These are phyloP conservation scores for Lentinula lateritia DNA, from an alignment of 768 basidiomycete genomes.

Conservation along the genomic window DNA sequence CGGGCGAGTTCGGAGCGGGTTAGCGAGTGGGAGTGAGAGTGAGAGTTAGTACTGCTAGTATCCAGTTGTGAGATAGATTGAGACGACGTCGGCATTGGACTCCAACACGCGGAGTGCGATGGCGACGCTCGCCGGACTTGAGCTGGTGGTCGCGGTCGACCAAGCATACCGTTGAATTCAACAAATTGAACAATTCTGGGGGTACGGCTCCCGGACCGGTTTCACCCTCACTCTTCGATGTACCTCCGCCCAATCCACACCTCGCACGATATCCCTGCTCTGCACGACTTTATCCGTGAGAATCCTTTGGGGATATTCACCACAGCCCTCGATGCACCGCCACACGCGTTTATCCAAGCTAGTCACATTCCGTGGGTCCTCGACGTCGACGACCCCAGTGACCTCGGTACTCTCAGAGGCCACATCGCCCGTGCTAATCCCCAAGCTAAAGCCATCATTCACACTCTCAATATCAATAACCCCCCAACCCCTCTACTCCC, in stretches of 20 bases:
- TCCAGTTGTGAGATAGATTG: no score
- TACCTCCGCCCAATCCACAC: constrained; percentile 32
- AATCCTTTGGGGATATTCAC: constrained; percentile 32
- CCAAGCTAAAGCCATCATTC: constrained; percentile 17
- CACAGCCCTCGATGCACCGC: constrained; percentile 23
- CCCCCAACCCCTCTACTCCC: neutral
- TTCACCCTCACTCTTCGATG: no score
- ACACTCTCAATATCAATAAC: neutral
- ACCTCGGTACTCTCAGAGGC: constrained; percentile 15
- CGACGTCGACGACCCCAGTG: constrained; percentile 9
- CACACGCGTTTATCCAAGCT: constrained; percentile 16
- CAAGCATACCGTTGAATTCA: constrained; percentile 29
- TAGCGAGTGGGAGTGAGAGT: constrained; percentile 40
- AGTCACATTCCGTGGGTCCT: constrained; percentile 32
- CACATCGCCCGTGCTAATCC: constrained; percentile 22
- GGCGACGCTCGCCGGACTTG: constrained; percentile 52
- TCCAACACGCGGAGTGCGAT: constrained; percentile 23
- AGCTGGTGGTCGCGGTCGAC: constrained; percentile 69
- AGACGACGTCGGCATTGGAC: no score
- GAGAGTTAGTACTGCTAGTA: no score
- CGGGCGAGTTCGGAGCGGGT: constrained; percentile 63
- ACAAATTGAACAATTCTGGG: no score
- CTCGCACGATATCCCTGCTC: constrained; percentile 24
- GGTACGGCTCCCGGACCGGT: no score
- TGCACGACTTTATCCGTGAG: constrained; percentile 24